Evolutionary conservation across 352 stramenopile genomes (phyloP), one percentile per base, ranked within the genome.

Genomic region (Phytophthora niederhauseri): DNA sequence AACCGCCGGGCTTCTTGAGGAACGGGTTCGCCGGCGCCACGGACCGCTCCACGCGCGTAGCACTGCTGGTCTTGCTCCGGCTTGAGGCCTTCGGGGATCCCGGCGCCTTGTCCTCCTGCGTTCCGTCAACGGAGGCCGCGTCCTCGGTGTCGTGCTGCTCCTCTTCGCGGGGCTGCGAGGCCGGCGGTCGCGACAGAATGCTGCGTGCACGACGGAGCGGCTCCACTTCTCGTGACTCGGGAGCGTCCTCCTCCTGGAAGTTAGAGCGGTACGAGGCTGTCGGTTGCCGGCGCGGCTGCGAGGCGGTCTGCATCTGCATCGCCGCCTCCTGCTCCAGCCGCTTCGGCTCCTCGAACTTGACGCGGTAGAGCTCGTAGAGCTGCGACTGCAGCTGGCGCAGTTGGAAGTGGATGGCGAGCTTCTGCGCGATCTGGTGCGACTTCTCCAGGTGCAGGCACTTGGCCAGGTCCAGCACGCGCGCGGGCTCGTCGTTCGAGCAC

Each of bases 381-480:
- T 92, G 83, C 4, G 75, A 87, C 59, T 91, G 81, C 31, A 96
- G 53, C 48, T 93, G 78, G 0, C 87, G 84, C 36, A 94, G 70
- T 0, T 81, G 87, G 69, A 92, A 96, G 57, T 96, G 86, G 41
- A 86, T 85, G 2, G 87, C 86, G 15, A 96, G 73, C 57, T 94
- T 94, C 68, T 93, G 85, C 15, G 86, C 88, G 55, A 96, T 96
- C 62, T 90, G 78, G 36, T 93, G 85, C 0, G 84, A 93, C 57
- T 96, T 96, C 45, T 94, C 85, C 1, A 96, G 60, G 61, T 91
- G 78, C 24, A 96, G 66, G 54, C 88, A 96, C 73, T 91, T 92
- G 60, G 86, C 86, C 62, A 96, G 66, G 57, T 94, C 88, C 8
- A 94, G 58, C 41, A 92, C 85, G 15, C 84, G 80, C 22, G 81